phyloP scores from a whole-genome alignment of 2,329 filamentous ascomycete species.

The Hymenoscyphus albidus region DNA sequence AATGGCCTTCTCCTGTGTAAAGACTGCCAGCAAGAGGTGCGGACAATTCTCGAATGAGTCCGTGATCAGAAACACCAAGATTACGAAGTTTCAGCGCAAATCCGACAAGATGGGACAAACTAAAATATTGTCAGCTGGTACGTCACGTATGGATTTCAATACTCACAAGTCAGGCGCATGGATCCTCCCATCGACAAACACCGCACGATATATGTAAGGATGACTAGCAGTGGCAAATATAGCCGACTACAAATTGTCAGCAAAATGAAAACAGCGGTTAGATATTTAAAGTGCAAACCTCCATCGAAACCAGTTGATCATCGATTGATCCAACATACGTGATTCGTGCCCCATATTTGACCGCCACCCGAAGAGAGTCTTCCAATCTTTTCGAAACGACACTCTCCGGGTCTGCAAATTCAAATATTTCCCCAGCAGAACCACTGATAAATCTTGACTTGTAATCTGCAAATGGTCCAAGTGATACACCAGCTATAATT shows the following conservation, averaged over 20 bases:
- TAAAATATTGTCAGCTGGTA: constrained; percentile 27
- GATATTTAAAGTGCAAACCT: constrained; percentile 47
- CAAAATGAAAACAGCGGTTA: constrained; percentile 13
- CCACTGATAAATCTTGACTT: constrained; percentile 86
- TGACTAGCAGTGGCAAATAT: constrained; percentile 82
- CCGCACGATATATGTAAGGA: constrained; percentile 91
- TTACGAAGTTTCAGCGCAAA: constrained; percentile 94
- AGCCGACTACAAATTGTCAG: constrained; percentile 56
- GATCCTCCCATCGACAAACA: constrained; percentile 89
- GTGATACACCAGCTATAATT: constrained; percentile 79
- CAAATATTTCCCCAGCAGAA: constrained; percentile 89
- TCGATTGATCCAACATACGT: constrained; percentile 93
- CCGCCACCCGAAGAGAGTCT: constrained; percentile 65
- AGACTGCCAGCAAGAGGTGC: constrained; percentile 84
- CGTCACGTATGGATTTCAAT: background rate
- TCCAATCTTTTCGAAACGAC: constrained; percentile 79
- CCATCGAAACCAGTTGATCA: constrained; percentile 90
- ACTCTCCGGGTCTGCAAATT: constrained; percentile 81
- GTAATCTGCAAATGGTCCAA: constrained; percentile 90
- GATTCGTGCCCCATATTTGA: constrained; percentile 76
- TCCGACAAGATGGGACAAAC: constrained; percentile 82
- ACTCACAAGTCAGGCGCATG: constrained; percentile 84
- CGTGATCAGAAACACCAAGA: constrained; percentile 87
- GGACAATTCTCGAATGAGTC: constrained; percentile 85
- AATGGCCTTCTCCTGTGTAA: constrained; percentile 90